Evolutionary conservation across 768 basidiomycete genomes (phyloP).

Genomic region (Mycena leptocephala): DNA sequence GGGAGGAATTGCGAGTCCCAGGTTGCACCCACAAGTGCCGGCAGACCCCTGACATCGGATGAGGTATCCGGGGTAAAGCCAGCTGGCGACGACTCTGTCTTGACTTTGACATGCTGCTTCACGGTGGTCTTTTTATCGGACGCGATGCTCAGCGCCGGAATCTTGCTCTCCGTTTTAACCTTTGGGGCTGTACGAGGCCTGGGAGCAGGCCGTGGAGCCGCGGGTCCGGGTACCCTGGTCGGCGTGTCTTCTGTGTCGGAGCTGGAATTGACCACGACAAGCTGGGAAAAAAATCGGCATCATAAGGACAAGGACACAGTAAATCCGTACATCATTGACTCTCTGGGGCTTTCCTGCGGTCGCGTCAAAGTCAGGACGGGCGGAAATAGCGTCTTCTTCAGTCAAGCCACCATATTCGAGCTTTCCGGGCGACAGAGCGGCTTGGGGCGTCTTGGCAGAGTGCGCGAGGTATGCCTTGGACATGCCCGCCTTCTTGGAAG

Average conservation of each 20-base stretch:
- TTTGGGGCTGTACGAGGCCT: background rate
- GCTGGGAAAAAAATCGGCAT: background rate
- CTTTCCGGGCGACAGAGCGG: background rate
- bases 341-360: background rate
- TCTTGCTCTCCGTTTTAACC: background rate
- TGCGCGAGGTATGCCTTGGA: background rate
- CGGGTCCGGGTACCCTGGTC: background rate
- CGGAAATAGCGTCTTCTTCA: background rate
- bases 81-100: constrained; percentile 1
- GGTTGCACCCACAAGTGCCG: background rate
- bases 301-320: background rate
- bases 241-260: constrained; percentile 6
- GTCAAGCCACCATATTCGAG: background rate
- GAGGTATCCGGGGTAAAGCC: constrained; percentile 9
- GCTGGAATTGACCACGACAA: background rate
- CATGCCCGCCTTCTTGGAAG: background rate
- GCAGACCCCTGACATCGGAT: background rate
- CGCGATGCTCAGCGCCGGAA: background rate
- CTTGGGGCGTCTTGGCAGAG: background rate
- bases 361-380: background rate
- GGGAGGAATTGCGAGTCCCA: background rate
- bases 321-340: background rate
- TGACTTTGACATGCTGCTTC: background rate
- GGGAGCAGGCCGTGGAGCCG: background rate
- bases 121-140: background rate